Conservation (phyloP, 1,284 basidiomycete genomes). For the Malassezia obtusa region DNA sequence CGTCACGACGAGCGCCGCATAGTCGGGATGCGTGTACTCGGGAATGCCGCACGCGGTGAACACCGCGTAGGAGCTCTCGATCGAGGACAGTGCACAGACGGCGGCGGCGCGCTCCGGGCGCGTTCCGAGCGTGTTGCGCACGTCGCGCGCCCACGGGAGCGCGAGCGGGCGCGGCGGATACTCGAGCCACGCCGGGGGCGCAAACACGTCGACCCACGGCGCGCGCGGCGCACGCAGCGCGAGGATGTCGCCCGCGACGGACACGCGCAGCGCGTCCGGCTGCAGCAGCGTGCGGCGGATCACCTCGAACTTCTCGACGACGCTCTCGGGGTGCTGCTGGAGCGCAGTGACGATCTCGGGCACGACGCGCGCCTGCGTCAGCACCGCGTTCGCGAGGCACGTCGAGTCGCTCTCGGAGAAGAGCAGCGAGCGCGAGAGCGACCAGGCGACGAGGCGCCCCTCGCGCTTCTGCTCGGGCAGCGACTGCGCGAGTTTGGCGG, state of each 20-base stretch:
- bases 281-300: constrained; percentile 48
- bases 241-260: constrained; percentile 75
- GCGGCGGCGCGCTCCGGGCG: constrained; percentile 63
- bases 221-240: constrained; percentile 61
- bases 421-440: constrained; percentile 62
- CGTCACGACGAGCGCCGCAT: constrained; percentile 73
- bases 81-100: constrained; percentile 78
- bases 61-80: constrained; percentile 80
- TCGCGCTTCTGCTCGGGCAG: constrained; percentile 89
- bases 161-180: constrained; percentile 37
- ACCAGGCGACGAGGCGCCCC: constrained; percentile 67
- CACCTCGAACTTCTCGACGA: constrained; percentile 30
- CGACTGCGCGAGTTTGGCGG: constrained; percentile 80
- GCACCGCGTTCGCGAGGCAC: constrained; percentile 61
- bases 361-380: constrained; percentile 68
- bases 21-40: constrained; percentile 60
- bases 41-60: constrained; percentile 63
- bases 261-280: constrained; percentile 71
- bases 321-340: constrained; percentile 21
- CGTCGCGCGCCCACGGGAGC: constrained; percentile 63
- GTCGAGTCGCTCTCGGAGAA: constrained; percentile 65
- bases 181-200: constrained; percentile 5
- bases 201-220: constrained; percentile 19
- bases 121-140: constrained; percentile 66
- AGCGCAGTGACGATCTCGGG: constrained; percentile 66